Conservation (phyloP, 306 rosid genomes). For the Myrica gale region DNA sequence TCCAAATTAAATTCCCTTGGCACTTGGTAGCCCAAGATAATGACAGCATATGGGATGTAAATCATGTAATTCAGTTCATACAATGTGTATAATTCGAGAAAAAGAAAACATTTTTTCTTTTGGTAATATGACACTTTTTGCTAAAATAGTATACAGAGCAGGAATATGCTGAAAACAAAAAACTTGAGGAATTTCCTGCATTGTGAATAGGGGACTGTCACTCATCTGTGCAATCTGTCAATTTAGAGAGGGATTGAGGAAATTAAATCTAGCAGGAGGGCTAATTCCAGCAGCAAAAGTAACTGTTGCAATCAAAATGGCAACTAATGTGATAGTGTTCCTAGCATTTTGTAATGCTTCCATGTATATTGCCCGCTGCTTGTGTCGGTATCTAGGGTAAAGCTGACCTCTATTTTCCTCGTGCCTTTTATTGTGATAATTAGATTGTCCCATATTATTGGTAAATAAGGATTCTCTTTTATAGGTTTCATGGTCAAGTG, state of each 20-base stretch:
- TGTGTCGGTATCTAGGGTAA: conserved; percentile 16
- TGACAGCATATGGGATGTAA: not conserved
- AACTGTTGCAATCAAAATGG: conserved; percentile 65
- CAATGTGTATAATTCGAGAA: not conserved
- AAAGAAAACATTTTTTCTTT: no score
- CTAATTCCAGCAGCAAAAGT: conserved; percentile 60
- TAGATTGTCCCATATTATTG: conserved; percentile 22
- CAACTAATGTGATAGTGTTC: conserved; percentile 57
- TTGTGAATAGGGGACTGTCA: not conserved
- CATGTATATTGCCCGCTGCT: conserved; percentile 42
- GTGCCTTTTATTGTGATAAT: conserved; percentile 29
- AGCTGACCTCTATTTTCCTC: conserved; percentile 14
- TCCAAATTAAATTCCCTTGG: no score
- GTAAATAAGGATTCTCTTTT: conserved; percentile 30
- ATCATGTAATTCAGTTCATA: not conserved
- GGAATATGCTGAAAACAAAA: not conserved
- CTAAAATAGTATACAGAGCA: no score
- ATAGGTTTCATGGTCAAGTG: conserved; percentile 27
- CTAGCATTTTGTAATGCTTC: conserved; percentile 74
- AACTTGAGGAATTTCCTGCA: not conserved
- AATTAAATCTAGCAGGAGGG: conserved; percentile 38
- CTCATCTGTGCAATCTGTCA: not conserved
- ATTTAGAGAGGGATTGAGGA: not conserved
- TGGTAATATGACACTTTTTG: no score
- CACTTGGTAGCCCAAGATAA: not conserved